A percentile compares a stretch with the other conserved stretches of the same genome.
phyloP scores from a whole-genome alignment of 2,329 filamentous ascomycete genomes.

The Sphaceloma murrayae region DNA sequence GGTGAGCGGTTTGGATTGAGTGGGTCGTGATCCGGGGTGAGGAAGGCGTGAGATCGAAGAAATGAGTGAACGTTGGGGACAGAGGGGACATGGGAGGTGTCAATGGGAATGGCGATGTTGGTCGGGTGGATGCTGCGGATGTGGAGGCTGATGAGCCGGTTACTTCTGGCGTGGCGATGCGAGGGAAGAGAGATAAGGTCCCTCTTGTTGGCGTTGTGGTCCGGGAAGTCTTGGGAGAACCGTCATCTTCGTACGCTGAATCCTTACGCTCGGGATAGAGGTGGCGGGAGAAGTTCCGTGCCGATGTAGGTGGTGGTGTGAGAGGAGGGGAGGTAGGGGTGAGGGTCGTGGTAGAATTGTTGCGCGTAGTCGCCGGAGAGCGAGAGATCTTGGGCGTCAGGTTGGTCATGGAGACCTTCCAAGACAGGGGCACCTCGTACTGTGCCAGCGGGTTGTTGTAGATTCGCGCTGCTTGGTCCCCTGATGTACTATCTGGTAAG shows the following conservation, averaged over 20 bases:
- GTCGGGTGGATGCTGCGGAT: neutral
- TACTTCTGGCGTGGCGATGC: neutral
- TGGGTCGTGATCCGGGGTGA: neutral
- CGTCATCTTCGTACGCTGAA: constrained; percentile 2
- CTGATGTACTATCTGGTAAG: neutral
- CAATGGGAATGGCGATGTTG: neutral
- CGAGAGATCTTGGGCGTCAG: neutral
- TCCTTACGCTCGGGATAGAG: constrained; percentile 3
- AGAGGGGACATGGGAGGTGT: constrained; percentile 11
- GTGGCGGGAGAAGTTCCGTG: constrained; percentile 8
- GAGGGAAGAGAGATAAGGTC: constrained; percentile 2
- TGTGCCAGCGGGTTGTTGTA: constrained; percentile 6
- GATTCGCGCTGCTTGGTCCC: neutral
- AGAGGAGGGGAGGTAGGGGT: neutral
- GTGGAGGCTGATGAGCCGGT: neutral
- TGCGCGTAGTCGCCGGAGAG: neutral
- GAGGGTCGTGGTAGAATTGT: constrained; percentile 4
- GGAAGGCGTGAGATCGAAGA: constrained; percentile 1
- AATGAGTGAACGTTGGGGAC: constrained; percentile 7
- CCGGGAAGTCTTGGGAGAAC: neutral
- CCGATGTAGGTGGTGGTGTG: neutral
- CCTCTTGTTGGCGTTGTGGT: neutral
- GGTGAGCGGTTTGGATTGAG: too few species aligned
- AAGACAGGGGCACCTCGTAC: neutral
- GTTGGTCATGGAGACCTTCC: neutral